Evolutionary conservation across 768 basidiomycete species (phyloP), one percentile per base, ranked within the genome.

Genomic region (Trametopsis cervina): DNA sequence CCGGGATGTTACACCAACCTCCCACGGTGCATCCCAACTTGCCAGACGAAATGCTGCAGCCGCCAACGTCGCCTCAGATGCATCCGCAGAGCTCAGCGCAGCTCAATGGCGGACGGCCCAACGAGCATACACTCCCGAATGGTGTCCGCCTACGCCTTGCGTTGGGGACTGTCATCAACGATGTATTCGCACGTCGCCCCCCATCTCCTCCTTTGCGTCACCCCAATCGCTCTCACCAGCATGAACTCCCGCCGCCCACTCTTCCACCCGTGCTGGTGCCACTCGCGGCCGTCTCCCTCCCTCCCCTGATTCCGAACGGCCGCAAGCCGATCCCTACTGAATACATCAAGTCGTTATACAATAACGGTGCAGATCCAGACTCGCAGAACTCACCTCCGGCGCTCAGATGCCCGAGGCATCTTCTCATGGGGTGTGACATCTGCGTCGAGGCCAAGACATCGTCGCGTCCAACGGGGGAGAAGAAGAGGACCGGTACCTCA

Each of bases 81-180:
- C 68, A 54, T 53, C 72, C 25, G 57, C 70, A 37, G 60, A 64
- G 21, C 24, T 33, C 29, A 33, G 46, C 45, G 51, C 27, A 42
- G 4, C 33, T 21, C n/a, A 5, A 15, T 36, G n/a, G 18, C 20
- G 9, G 21, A 4, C 54, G 48, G 50, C 55, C 58, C 3, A 73
- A 80, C 50, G 78, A 76, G 7, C 83, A 87, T 53, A 78, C 71
- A 1, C 66, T 91, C 3, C 89, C 89, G 0, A 89, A 90, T 54
- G 87, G 87, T 11, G 86, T 92, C 27, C 76, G 89, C 4, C 71
- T 92, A 42, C 73, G 89, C 23, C 73, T 91, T 4, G 83, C 83
- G 1, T 68, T 92, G 27, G 79, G 80, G 2, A 83, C 85, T 0
- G 78, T 91, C 46, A 74, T 90, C 63, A 90, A 90, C 54, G 88